Evolutionary conservation across 1,284 basidiomycete species (phyloP).

Genomic region (Trichosporon sp.): DNA sequence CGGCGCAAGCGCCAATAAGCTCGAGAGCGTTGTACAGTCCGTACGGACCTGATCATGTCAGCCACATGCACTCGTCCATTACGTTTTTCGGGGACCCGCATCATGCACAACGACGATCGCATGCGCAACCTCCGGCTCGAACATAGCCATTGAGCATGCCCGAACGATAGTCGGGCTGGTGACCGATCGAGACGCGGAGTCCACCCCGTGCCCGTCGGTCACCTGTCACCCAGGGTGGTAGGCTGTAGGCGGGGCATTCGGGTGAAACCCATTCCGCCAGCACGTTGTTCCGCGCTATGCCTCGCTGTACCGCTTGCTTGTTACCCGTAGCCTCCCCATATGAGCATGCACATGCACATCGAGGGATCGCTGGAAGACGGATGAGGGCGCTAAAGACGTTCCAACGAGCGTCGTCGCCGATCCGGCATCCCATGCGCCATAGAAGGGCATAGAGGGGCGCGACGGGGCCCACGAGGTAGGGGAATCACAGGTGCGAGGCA

Average conservation of each 20-base stretch:
- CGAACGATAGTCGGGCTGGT: too few species aligned
- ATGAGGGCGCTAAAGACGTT: too few species aligned
- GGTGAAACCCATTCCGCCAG: too few species aligned
- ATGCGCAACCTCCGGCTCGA: too few species aligned
- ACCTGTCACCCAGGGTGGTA: too few species aligned
- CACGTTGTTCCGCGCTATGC: background rate
- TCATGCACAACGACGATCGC: too few species aligned
- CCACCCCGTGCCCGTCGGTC: background rate
- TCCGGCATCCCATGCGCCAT: background rate
- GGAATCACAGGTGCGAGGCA: background rate
- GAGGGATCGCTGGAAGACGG: too few species aligned
- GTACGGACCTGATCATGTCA: constrained; percentile 30
- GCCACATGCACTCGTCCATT: background rate
- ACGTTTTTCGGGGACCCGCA: too few species aligned
- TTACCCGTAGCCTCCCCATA: background rate
- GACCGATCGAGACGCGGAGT: background rate
- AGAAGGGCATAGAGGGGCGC: background rate
- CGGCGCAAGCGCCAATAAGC: constrained; percentile 52
- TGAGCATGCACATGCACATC: background rate
- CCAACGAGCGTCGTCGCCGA: background rate
- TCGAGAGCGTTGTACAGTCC: constrained; percentile 32
- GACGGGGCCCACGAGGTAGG: background rate
- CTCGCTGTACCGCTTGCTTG: background rate
- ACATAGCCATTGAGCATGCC: too few species aligned
- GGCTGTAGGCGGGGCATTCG: too few species aligned